These are phyloP conservation scores for Fusarium bulbicola DNA, from an alignment of 2,329 filamentous ascomycete genomes.

Conservation along the genomic window DNA sequence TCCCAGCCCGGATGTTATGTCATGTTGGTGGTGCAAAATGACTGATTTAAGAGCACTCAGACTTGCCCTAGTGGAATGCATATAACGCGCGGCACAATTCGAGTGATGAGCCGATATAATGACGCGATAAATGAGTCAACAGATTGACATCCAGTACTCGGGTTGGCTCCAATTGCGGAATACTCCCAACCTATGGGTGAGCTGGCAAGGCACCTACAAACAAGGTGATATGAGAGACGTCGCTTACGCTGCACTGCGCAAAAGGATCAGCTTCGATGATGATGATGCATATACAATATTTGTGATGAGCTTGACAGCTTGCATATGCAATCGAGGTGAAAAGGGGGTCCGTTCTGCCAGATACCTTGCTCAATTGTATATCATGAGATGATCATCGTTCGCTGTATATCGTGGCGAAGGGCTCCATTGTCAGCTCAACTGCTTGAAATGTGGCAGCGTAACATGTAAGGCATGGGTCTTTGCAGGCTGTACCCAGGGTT, in stretches of 20 bases:
- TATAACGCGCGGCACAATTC: slow-evolving; percentile 2
- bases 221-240: slow-evolving; percentile 2
- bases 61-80: slow-evolving; percentile 9
- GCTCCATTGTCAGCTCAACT: slow-evolving; percentile 20
- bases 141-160: slow-evolving; percentile 8
- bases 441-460: slow-evolving; percentile 6
- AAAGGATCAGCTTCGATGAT: slow-evolving; percentile 1
- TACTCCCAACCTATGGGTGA: slow-evolving; percentile 14
- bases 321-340: slow-evolving; percentile 11
- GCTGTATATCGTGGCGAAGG: slow-evolving; percentile 27
- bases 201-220: slow-evolving; percentile 5
- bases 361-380: slow-evolving; percentile 6
- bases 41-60: slow-evolving; percentile 4
- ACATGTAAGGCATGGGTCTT: slow-evolving; percentile 11
- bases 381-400: slow-evolving; percentile 44
- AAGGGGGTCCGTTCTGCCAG: slow-evolving; percentile 29
- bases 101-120: slow-evolving; percentile 13
- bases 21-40: slow-evolving; percentile 11
- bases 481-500: slow-evolving; percentile 12
- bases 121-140: slow-evolving; percentile 16
- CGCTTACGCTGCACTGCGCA: slow-evolving; percentile 2
- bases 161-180: slow-evolving; percentile 7
- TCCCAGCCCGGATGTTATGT: not conserved
- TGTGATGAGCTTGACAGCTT: not conserved
- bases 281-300: not conserved